Evolutionary conservation across 2,329 filamentous ascomycete genomes (phyloP).

Genomic region (Metarhizium rileyi): DNA sequence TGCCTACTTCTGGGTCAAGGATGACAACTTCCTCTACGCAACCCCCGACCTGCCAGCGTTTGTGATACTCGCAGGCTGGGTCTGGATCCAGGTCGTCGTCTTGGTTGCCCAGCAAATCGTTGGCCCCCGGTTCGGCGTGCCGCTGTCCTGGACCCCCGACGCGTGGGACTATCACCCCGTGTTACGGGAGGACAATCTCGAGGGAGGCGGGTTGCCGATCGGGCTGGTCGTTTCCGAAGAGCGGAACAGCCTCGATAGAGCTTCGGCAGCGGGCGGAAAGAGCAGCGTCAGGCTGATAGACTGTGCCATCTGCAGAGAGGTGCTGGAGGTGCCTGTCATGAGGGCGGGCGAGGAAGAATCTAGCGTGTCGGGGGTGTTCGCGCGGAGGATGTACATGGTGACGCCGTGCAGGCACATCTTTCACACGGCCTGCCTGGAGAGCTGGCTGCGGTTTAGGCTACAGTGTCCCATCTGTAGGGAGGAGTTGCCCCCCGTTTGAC

Average conservation of each 20-base stretch:
- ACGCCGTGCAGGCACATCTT: constrained; percentile 96
- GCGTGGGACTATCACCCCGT: constrained; percentile 95
- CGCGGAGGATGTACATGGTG: constrained; percentile 85
- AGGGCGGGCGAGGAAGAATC: constrained; percentile 44
- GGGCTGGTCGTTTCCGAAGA: constrained; percentile 39
- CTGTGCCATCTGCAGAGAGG: constrained; percentile 90
- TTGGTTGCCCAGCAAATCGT: constrained; percentile 77
- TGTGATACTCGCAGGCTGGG: constrained; percentile 54
- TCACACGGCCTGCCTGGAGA: constrained; percentile 82
- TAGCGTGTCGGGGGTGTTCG: constrained; percentile 59
- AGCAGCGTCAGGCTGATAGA: constrained; percentile 50
- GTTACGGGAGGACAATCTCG: constrained; percentile 69
- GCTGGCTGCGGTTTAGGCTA: constrained; percentile 88
- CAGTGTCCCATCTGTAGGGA: constrained; percentile 95
- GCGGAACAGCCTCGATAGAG: constrained; percentile 2
- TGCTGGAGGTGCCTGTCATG: constrained; percentile 80
- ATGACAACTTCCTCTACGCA: constrained; percentile 74
- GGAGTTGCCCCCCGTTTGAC: constrained; percentile 70
- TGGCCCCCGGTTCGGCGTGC: constrained; percentile 79
- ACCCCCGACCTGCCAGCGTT: constrained; percentile 59
- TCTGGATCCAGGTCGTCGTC: constrained; percentile 76
- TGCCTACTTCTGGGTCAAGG: constrained; percentile 72
- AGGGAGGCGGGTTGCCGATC: constrained; percentile 72
- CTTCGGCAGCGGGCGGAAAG: background rate
- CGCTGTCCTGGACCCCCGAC: constrained; percentile 55